phyloP scores from a whole-genome alignment of 2,329 filamentous ascomycete genomes.

The Colletotrichum sp. region DNA sequence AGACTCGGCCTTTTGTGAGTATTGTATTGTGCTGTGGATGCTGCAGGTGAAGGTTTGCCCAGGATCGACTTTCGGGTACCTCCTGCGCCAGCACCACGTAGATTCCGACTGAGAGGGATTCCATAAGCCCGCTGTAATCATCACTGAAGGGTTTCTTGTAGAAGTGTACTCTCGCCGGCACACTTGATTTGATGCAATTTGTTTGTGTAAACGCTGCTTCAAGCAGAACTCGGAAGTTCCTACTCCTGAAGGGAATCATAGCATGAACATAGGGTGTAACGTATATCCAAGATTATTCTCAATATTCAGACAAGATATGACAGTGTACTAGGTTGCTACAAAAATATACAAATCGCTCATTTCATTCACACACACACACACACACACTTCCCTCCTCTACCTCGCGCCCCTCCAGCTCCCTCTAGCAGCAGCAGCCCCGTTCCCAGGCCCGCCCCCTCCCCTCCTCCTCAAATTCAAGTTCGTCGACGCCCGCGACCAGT shows the following conservation, averaged over 20 bases:
- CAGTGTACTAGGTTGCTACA: not conserved
- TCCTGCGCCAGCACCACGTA: not conserved
- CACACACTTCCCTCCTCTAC: not conserved
- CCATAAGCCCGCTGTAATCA: not conserved
- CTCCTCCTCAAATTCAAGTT: constrained; percentile 44
- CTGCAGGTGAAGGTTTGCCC: not conserved
- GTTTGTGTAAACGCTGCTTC: not conserved
- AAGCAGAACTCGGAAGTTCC: too few species aligned
- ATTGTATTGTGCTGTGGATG: not conserved
- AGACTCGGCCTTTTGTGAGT: not conserved
- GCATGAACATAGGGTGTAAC: not conserved
- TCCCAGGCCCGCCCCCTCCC: not conserved
- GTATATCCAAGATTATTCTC: not conserved
- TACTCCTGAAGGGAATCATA: not conserved
- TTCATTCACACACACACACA: not conserved
- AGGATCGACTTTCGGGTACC: not conserved
- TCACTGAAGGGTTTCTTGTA: not conserved
- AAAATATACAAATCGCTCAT: not conserved
- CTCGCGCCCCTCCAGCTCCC: constrained; percentile 2
- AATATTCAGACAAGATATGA: not conserved
- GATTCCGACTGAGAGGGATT: not conserved
- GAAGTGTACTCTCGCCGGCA: not conserved
- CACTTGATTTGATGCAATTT: not conserved
- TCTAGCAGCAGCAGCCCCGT: not conserved
- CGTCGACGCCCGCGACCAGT: constrained; percentile 51